Evolutionary conservation across 495 filamentous ascomycete genomes (phyloP).

Genomic region (Emericellopsis terricola): DNA sequence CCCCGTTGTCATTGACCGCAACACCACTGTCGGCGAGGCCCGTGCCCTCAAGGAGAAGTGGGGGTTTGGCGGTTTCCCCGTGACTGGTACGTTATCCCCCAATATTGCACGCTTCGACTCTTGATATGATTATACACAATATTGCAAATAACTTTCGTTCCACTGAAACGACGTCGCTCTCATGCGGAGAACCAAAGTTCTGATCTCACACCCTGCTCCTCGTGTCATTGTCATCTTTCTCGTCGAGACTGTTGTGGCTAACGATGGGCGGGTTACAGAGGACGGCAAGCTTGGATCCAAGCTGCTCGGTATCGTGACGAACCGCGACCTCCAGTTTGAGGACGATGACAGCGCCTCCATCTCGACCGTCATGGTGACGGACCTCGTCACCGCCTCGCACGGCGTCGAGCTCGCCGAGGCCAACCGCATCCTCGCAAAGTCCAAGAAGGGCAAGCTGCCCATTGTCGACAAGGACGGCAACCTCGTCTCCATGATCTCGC

Average conservation of each 20-base stretch:
- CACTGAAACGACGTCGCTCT: slow-evolving; percentile 81
- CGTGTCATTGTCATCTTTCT: no score
- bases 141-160: slow-evolving; percentile 98
- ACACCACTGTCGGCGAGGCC: slow-evolving; percentile 78
- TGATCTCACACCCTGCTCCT: no score
- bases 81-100: slow-evolving; percentile 82
- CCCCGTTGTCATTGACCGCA: slow-evolving; percentile 77
- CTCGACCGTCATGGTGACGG: slow-evolving; percentile 83
- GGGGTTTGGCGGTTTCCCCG: slow-evolving; percentile 97
- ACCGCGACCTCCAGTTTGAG: slow-evolving; percentile 85
- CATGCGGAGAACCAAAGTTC: slow-evolving; percentile 80
- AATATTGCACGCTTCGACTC: slow-evolving; percentile 5
- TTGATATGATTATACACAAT: slow-evolving; percentile 53
- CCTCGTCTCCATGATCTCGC: slow-evolving; percentile 85
- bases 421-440: slow-evolving; percentile 81
- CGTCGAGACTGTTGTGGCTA: no score
- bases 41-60: slow-evolving; percentile 90
- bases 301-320: slow-evolving; percentile 91
- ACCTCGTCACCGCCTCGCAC: slow-evolving; percentile 75
- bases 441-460: slow-evolving; percentile 98
- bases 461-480: slow-evolving; percentile 80
- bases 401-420: slow-evolving; percentile 78
- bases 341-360: slow-evolving; percentile 58
- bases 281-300: slow-evolving; percentile 84
- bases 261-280: no score